Evolutionary conservation across 1,139 yeast species (phyloP), one percentile per base, ranked within the genome.

Genomic region (Yamadazyma mexicana): DNA sequence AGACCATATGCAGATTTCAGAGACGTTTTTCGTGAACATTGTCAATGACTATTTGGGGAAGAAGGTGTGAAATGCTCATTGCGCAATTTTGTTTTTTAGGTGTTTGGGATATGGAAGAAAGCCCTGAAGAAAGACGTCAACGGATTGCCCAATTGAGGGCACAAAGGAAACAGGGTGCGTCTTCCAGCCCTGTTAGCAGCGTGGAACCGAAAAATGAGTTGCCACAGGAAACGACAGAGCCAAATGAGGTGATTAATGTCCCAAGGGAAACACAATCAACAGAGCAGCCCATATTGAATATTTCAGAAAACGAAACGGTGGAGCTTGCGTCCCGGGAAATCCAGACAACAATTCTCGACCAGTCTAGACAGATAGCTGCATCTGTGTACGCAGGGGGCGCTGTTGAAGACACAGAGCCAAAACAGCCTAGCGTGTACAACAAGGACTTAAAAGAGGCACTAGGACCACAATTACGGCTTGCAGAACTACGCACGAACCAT

Each of bases 1-100:
- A n/a, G 69, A 59, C 3, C 95, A 87, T 57, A 83, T 87, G 89
- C 64, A 66, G 20, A 75, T 87, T 20, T 63, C 76, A 8, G 79
- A 79, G 16, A 64, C 62, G 0, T 73, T 75, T 43, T 56, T 83
- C 34, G 54, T 49, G 17, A 58, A 63, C 4, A 56, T 77, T 10
- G 69, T 71, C 3, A 46, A 50, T 29, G 53, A 59, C 38, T 78
- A 70, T 44, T 60, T 58, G 34, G 66, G 62, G 32, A 10, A 12
- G 23, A 18, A 17, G 12, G 22, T 15, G 14, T 6, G 23, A 29
- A 17, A 27, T 17, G 23, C 20, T 16, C 17, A 4, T 17, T 16
- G 12, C 23, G 33, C 17, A 18, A 3, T 17, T 15, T 29, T 9
- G 12, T 27, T 12, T 10, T 11, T 7, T 17, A n/a, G 9, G 7